phyloP scores from a whole-genome alignment of 2,329 filamentous ascomycete species.

The Aureobasidium subglaciale region DNA sequence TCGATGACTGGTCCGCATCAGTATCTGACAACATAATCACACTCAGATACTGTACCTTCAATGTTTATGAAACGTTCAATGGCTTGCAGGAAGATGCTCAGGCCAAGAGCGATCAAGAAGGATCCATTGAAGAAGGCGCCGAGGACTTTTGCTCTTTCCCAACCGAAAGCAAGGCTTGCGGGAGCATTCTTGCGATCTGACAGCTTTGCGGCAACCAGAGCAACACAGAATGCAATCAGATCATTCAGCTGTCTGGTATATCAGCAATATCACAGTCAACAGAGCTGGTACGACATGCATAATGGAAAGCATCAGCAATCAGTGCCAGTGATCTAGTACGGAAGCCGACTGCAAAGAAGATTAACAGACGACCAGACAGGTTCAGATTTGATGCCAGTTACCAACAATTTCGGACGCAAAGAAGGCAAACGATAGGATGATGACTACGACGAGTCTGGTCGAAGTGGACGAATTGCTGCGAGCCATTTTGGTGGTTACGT shows the following conservation, averaged over 20 bases:
- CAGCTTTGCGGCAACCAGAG: constrained; percentile 57
- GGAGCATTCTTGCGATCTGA: constrained; percentile 52
- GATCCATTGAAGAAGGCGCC: constrained; percentile 77
- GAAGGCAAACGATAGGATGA: constrained; percentile 2
- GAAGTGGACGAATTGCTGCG: constrained; percentile 7
- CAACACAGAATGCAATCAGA: constrained; percentile 61
- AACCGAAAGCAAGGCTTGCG: constrained; percentile 61
- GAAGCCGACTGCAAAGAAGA: constrained; percentile 49
- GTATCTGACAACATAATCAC: constrained; percentile 36
- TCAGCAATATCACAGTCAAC: not conserved
- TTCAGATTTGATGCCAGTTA: not conserved
- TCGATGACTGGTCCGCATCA: constrained; percentile 47
- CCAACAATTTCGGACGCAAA: constrained; percentile 8
- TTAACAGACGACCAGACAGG: not conserved
- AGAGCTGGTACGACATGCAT: constrained; percentile 43
- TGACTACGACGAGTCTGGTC: not conserved
- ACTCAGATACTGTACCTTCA: not conserved
- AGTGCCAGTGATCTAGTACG: constrained; percentile 65
- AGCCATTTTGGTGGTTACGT: not conserved
- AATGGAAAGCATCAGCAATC: constrained; percentile 72
- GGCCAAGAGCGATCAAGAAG: constrained; percentile 62
- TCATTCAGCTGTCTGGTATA: constrained; percentile 55
- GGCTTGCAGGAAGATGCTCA: constrained; percentile 67
- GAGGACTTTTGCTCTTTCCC: constrained; percentile 65
- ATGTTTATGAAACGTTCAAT: constrained; percentile 61